Evolutionary conservation across 1,284 basidiomycete species (phyloP), one percentile per base, ranked within the genome.

Genomic region (Heterobasidion occidentale): DNA sequence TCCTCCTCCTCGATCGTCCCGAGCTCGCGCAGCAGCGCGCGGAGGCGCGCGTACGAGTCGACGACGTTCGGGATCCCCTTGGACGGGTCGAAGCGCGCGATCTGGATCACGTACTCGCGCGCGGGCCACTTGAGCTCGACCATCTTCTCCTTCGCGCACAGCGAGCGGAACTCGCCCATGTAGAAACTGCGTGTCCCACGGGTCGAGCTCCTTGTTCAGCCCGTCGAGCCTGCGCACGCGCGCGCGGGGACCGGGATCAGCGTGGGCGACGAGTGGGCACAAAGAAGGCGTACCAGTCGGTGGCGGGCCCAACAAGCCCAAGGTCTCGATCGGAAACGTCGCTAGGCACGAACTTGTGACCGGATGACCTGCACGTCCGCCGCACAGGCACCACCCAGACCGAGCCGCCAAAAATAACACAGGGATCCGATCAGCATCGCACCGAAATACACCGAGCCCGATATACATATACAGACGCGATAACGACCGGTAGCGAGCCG

Each of bases 271-370:
- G 45, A 6, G 8, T 19, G 17, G 27, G 11, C 27, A 3, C 11
- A 17, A 11, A 27, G 9, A 72, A 33, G 9, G 72, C 79, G 54
- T 61, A 88, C 88, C 86, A 90, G 68, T 91, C 88, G 50, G 88
- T 90, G 17, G 88, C 84, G 64, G 88, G 64, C 88, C 87, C 47
- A 91, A 74, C 42, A 91, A 77, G 45, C 81, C 71, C 51, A 91
- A 70, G 63, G 83, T 89, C 67, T 85, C 77, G 15, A 74, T 71
- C n/a, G 86, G 86, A 8, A n/a, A 94, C 90, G 64, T 88, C 85
- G 60, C 80, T 83, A 9, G 92, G 92, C 11, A 94, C 90, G 65
- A 94, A 94, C 70, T 90, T 90, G 75, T 88, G 63, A 94, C 91
- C n/a, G 92, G 92, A 67, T 94, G 92, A 68, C 60, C 60, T 61